Evolutionary conservation across 1,284 basidiomycete genomes (phyloP), one percentile per base, ranked within the genome.

Genomic region (Cryptococcus depauperatus): DNA sequence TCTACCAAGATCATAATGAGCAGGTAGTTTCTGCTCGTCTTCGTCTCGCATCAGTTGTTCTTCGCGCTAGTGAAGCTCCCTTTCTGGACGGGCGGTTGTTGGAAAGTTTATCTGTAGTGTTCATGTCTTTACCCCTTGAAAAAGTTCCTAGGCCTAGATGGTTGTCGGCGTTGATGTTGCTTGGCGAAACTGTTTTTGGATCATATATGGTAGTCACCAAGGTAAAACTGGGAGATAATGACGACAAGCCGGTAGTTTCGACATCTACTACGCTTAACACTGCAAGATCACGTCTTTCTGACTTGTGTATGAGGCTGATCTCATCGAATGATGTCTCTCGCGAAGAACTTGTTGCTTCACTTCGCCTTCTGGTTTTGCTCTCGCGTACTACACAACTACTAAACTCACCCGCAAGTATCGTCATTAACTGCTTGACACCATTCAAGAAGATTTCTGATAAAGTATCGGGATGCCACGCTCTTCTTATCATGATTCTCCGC

Each of bases 401-500:
- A 11, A 30, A 37, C 28, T 41, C 30, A 40, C 42, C 18, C 10
- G 21, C 18, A 22, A n/a, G 19, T 11, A 25, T 37, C 9, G 18
- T 42, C 14, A 74, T 74, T 19, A 79, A 81, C 35, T 84, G 84
- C 1, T 68, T 91, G 9, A 54, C 67, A 0, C 64, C 75, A n/a
- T 73, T 92, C 14, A 45, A 43, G 35, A 32, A 37, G 14, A 33
- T 41, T 9, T 38, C 51, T 7, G 45, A 46, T 47, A 63, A 54
- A 52, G 51, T 62, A 42, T 45, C 33, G 35, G 81, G 84, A 23
- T 85, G 83, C 54, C 86, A 90, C 47, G 81, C 85, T 0, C 86
- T 91, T 64, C 79, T 90, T 38, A 81, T 84, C 18, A 85, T 87
- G 60, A 84, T 97, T 47, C 74, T 96, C 16, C 84, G 95, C 3